A percentile compares a stretch with the other conserved stretches of the same genome.
phyloP scores from a whole-genome alignment of 192 early-diverging fungal genomes.

The Podila epicladia region DNA sequence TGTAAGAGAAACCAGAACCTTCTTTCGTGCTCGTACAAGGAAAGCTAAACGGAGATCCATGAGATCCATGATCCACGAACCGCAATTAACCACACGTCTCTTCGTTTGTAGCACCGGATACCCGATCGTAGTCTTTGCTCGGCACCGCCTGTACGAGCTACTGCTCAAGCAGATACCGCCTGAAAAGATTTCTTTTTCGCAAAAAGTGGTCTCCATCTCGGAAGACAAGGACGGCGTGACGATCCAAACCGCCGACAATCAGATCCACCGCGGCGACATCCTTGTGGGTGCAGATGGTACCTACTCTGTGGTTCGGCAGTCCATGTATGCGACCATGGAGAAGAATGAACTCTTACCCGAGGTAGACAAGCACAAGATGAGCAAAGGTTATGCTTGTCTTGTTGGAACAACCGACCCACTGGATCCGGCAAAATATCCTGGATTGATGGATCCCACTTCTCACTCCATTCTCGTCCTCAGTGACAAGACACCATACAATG shows the following conservation, averaged over 20 bases:
- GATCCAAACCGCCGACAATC: constrained; percentile 13
- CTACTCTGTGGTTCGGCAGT: constrained; percentile 26
- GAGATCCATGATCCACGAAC: not conserved
- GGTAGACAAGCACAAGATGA: constrained; percentile 5
- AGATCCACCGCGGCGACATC: constrained; percentile 7
- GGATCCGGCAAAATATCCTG: constrained; percentile 12
- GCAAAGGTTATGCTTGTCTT: constrained; percentile 4
- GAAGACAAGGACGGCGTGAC: constrained; percentile 13
- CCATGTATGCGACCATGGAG: constrained; percentile 7
- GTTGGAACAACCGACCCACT: constrained; percentile 11
- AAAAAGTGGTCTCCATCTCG: constrained; percentile 3
- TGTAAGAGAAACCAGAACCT: not conserved
- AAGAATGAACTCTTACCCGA: constrained; percentile 7
- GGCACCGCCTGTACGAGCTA: constrained; percentile 21
- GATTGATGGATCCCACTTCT: constrained; percentile 14
- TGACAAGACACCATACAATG: not conserved
- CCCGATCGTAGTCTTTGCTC: constrained; percentile 8
- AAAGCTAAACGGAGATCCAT: not conserved
- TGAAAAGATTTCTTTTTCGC: constrained; percentile 12
- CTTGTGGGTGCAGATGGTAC: constrained; percentile 34
- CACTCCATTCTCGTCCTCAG: constrained; percentile 15
- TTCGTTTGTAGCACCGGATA: constrained; percentile 17
- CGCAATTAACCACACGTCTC: not conserved
- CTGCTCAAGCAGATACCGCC: constrained; percentile 11
- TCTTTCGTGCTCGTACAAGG: not conserved